A percentile compares a stretch with the other conserved stretches of the same genome.
phyloP scores from a whole-genome alignment of 768 basidiomycete genomes.

The Chalciporus sphaerocephalus region DNA sequence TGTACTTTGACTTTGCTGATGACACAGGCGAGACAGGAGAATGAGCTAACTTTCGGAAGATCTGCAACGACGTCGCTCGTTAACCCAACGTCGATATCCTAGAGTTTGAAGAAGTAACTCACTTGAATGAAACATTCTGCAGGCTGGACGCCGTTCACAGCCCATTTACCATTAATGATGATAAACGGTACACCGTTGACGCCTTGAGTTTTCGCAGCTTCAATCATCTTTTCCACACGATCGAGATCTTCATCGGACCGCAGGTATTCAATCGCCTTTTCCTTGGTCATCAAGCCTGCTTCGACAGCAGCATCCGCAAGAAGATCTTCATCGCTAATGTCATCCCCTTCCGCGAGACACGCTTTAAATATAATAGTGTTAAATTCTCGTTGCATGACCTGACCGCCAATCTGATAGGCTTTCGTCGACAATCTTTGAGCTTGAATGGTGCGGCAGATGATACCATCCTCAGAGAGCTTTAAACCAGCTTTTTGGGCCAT shows the following conservation, averaged over 20 bases:
- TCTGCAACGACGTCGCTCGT: conserved; percentile 7
- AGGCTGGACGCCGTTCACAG: conserved; percentile 41
- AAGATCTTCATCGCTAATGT: conserved; percentile 32
- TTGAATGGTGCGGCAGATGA: conserved; percentile 35
- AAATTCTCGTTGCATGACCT: conserved; percentile 33
- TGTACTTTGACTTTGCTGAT: neutral
- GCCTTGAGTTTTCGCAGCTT: conserved; percentile 37
- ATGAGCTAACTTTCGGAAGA: conserved; percentile 29
- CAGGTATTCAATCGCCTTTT: conserved; percentile 39
- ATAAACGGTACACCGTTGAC: conserved; percentile 50
- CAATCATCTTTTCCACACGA: conserved; percentile 38
- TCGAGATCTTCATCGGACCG: conserved; percentile 33
- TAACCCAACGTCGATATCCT: neutral
- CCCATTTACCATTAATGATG: conserved; percentile 44
- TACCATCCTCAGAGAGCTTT: conserved; percentile 30
- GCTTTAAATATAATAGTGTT: conserved; percentile 37
- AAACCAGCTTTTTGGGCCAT: conserved; percentile 24
- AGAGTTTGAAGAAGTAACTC: neutral
- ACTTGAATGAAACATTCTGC: conserved; percentile 38
- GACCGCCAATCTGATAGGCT: conserved; percentile 37
- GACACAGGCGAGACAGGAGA: conserved; percentile 3
- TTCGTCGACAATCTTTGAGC: conserved; percentile 43
- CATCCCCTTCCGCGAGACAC: conserved; percentile 34
- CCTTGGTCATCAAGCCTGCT: conserved; percentile 33
- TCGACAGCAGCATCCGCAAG: conserved; percentile 35